Conservation (phyloP, 306 rosid genomes). For the Rubus idaeus region DNA sequence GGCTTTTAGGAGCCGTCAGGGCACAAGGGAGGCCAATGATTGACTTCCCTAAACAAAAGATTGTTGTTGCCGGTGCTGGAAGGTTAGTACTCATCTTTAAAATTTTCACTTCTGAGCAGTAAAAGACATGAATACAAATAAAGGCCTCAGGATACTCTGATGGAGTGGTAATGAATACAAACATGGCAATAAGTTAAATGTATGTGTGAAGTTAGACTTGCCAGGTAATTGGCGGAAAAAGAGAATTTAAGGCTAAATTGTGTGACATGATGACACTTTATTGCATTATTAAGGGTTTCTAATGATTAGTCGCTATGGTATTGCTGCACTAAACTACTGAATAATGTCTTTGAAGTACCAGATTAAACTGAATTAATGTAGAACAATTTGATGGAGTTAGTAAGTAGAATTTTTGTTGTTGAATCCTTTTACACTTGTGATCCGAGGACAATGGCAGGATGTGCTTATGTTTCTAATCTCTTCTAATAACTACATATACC, state of each 20-base stretch:
- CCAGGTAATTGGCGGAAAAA: background rate
- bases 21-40: constrained; percentile 99
- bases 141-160: background rate
- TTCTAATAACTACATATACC: background rate
- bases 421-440: too few relatives aligned
- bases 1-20: constrained; percentile 97
- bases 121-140: background rate
- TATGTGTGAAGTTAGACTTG: background rate
- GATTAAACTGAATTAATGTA: too few relatives aligned
- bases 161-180: background rate
- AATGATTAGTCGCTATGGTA: background rate
- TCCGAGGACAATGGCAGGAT: too few relatives aligned
- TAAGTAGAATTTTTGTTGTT: too few relatives aligned
- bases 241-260: background rate
- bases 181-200: background rate
- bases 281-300: background rate
- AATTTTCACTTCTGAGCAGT: background rate
- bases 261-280: background rate
- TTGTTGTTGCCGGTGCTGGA: constrained; percentile 99
- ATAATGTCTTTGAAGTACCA: background rate
- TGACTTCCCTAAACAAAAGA: constrained; percentile 95
- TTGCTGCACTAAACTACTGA: background rate
- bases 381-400: too few relatives aligned
- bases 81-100: constrained; percentile 49
- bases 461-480: too few relatives aligned